Conservation (phyloP, 352 stramenopile genomes). For the Globisporangium cystogenes region DNA sequence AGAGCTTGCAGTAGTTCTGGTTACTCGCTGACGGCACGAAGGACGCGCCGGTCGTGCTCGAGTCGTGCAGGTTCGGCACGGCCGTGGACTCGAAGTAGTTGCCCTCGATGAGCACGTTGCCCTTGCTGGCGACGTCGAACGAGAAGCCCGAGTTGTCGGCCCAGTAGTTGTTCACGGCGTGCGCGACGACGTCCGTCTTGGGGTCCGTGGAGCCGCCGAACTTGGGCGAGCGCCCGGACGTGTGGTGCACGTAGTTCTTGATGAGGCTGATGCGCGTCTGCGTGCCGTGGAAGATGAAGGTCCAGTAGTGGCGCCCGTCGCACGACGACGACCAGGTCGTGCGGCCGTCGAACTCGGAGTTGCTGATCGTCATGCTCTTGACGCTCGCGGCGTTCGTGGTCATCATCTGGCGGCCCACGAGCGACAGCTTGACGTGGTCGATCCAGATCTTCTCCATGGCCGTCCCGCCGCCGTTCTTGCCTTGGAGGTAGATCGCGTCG, state of each 20-base stretch:
- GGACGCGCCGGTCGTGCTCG: slow-evolving; percentile 4
- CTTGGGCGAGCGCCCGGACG: slow-evolving; percentile 28
- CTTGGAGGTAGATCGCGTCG: slow-evolving; percentile 1
- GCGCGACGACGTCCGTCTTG: slow-evolving; percentile 16
- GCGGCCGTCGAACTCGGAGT: slow-evolving; percentile 29
- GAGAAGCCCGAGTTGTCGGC: slow-evolving; percentile 15
- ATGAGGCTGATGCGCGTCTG: slow-evolving; percentile 23
- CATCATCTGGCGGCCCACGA: slow-evolving; percentile 26
- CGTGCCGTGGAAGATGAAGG: slow-evolving; percentile 24
- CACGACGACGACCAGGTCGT: slow-evolving; percentile 26
- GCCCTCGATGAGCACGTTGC: slow-evolving; percentile 13
- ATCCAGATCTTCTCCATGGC: slow-evolving; percentile 27
- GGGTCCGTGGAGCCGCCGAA: slow-evolving; percentile 9
- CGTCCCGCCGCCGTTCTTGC: slow-evolving; percentile 11
- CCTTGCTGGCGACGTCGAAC: slow-evolving; percentile 12
- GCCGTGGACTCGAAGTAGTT: slow-evolving; percentile 9
- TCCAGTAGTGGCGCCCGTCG: slow-evolving; percentile 34
- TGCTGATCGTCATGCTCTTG: slow-evolving; percentile 28
- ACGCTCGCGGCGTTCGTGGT: slow-evolving; percentile 20
- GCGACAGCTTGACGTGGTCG: slow-evolving; percentile 29
- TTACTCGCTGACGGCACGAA: slow-evolving; percentile 2
- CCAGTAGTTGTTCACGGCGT: slow-evolving; percentile 19
- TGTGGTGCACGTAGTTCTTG: slow-evolving; percentile 33
- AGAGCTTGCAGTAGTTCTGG: slow-evolving; percentile 1
- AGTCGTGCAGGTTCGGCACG: slow-evolving; percentile 1